A percentile compares a stretch with the other conserved stretches of the same genome.
Evolutionary conservation across 2,329 filamentous ascomycete species (phyloP).

Genomic region (Pestalotiopsis sp.): DNA sequence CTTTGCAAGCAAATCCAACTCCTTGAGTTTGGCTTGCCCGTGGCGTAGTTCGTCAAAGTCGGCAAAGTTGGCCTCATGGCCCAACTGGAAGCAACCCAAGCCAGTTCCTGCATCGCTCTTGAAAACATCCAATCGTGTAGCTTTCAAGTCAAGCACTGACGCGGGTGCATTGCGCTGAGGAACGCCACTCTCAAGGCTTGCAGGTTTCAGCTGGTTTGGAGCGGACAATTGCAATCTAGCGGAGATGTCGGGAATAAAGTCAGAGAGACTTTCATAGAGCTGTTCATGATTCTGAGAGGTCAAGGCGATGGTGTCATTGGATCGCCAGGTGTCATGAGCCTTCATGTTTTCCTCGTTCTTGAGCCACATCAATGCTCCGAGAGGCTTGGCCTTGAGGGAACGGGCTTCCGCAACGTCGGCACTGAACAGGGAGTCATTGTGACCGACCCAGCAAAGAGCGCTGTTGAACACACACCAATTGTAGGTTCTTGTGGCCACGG

Average conservation of each 20-base stretch:
- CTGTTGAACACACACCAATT: slow-evolving; percentile 9
- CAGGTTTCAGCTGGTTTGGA: background rate
- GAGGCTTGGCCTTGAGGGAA: background rate
- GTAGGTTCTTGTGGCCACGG: slow-evolving; percentile 2
- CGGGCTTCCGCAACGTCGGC: background rate
- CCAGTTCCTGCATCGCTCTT: background rate
- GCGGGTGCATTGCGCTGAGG: background rate
- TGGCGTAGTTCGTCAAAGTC: background rate
- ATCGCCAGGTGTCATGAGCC: slow-evolving; percentile 1
- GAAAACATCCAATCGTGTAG: background rate
- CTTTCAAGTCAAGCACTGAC: background rate
- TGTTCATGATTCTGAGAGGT: background rate
- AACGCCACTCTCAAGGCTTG: background rate
- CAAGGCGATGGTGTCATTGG: background rate
- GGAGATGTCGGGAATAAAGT: background rate
- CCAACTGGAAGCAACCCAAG: slow-evolving; percentile 5
- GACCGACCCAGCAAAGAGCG: slow-evolving; percentile 6
- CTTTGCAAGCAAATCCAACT: slow-evolving; percentile 4
- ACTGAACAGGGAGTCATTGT: background rate
- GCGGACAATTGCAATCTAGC: background rate
- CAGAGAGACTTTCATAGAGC: background rate
- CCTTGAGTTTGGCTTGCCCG: background rate
- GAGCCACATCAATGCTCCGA: slow-evolving; percentile 8
- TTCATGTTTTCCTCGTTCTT: slow-evolving; percentile 9
- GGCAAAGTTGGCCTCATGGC: slow-evolving; percentile 4